Conservation (phyloP, 306 rosid genomes). For the Lagenaria siceraria region DNA sequence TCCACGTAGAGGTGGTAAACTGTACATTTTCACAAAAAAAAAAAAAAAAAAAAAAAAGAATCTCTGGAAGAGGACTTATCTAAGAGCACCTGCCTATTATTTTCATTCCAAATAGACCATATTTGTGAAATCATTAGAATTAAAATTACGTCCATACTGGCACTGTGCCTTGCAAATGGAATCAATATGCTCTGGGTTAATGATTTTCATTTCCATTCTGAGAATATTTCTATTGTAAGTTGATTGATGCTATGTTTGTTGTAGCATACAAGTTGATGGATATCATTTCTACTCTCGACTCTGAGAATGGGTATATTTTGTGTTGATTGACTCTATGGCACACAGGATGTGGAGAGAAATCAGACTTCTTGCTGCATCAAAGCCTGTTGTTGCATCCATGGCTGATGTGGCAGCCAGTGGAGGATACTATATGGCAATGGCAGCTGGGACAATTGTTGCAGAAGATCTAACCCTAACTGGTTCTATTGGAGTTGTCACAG, state of each 20-base stretch:
- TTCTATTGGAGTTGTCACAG: slow-evolving; percentile 91
- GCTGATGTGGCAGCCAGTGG: slow-evolving; percentile 98
- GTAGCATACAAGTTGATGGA: slow-evolving; percentile 17
- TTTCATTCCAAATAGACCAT: no score
- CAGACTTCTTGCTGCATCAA: slow-evolving; percentile 79
- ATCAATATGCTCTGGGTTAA: neutral
- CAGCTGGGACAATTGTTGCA: slow-evolving; percentile 82
- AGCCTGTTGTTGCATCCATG: slow-evolving; percentile 95
- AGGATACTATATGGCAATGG: slow-evolving; percentile 98
- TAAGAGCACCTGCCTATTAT: no score
- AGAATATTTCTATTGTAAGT: neutral
- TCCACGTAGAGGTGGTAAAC: no score
- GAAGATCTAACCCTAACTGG: slow-evolving; percentile 89
- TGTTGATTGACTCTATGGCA: slow-evolving; percentile 7
- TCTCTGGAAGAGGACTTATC: no score
- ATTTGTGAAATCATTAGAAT: neutral
- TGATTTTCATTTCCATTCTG: neutral
- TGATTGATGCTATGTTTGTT: neutral
- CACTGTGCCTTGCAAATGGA: neutral
- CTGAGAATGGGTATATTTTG: neutral
- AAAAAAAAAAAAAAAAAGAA: no score
- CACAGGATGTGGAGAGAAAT: slow-evolving; percentile 99
- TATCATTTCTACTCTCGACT: neutral
- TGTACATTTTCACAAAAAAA: no score
- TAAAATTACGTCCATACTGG: neutral